phyloP scores from a whole-genome alignment of 2,329 filamentous ascomycete species.

The Berkeleyomyces rouxiae region DNA sequence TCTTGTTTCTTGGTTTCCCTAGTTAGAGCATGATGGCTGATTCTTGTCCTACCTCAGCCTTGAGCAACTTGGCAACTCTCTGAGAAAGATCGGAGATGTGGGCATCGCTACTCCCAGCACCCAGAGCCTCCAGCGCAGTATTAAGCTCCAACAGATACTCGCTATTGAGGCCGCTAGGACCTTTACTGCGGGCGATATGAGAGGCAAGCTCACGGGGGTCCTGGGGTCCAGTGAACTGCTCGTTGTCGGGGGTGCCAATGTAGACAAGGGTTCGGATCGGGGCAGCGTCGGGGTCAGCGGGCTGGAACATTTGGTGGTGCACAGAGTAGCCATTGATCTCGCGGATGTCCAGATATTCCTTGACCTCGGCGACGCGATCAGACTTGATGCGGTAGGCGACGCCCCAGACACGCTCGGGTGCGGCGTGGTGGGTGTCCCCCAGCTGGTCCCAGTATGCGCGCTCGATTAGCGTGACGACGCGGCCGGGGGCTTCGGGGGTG shows the following conservation, averaged over 20 bases:
- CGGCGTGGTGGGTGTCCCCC: conserved; percentile 46
- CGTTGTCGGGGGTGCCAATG: conserved; percentile 84
- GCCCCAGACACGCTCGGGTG: conserved; percentile 64
- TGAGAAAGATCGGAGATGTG: conserved; percentile 72
- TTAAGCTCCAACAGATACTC: conserved; percentile 81
- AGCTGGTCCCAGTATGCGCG: conserved; percentile 67
- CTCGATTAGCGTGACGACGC: conserved; percentile 86
- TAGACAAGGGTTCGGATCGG: conserved; percentile 56
- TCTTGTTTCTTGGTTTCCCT: not conserved
- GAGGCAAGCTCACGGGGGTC: conserved; percentile 60
- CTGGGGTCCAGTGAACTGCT: conserved; percentile 77
- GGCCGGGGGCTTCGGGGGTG: conserved; percentile 70
- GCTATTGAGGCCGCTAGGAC: conserved; percentile 75
- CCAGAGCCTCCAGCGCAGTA: conserved; percentile 52
- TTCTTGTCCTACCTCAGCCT: not conserved
- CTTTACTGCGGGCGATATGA: conserved; percentile 60
- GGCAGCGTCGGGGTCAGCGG: conserved; percentile 24
- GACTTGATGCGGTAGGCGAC: conserved; percentile 74
- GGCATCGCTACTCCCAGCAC: conserved; percentile 59
- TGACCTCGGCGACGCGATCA: conserved; percentile 60
- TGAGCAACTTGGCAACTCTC: conserved; percentile 48
- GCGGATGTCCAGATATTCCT: conserved; percentile 80
- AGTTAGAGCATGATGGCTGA: not conserved
- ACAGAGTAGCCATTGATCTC: conserved; percentile 97
- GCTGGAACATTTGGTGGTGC: conserved; percentile 74